These are phyloP conservation scores for Omphalea diandra DNA, from an alignment of 441 rosid species.

Conservation along the genomic window DNA sequence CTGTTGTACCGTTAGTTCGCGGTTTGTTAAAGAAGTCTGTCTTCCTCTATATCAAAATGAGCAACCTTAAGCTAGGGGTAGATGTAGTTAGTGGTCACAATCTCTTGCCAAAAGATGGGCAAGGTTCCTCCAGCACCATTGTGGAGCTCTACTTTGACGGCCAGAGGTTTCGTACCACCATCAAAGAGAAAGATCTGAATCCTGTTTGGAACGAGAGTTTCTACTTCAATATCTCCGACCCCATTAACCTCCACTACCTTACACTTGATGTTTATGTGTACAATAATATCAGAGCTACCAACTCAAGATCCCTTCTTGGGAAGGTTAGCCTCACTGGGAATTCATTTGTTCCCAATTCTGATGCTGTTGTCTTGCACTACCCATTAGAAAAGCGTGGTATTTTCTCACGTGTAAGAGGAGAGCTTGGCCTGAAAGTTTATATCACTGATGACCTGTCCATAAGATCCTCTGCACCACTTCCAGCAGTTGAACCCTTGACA, in stretches of 20 bases:
- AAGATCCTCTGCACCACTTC: slow-evolving; percentile 50
- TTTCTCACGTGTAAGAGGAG: slow-evolving; percentile 85
- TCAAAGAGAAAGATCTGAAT: no score
- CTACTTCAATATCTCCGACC: slow-evolving; percentile 86
- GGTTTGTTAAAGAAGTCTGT: slow-evolving; percentile 14
- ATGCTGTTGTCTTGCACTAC: slow-evolving; percentile 83
- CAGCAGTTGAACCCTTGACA: slow-evolving; percentile 32
- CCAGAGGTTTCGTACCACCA: slow-evolving; percentile 75
- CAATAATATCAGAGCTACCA: slow-evolving; percentile 49
- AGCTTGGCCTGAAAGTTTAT: slow-evolving; percentile 82
- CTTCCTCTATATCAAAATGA: slow-evolving; percentile 39
- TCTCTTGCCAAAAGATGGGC: slow-evolving; percentile 89
- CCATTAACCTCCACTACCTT: slow-evolving; percentile 68
- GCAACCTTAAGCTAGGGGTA: slow-evolving; percentile 78
- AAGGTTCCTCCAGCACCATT: slow-evolving; percentile 76
- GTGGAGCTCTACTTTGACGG: slow-evolving; percentile 87
- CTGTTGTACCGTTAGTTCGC: slow-evolving; percentile 1
- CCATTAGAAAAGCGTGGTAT: slow-evolving; percentile 83
- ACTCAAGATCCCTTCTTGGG: slow-evolving; percentile 78
- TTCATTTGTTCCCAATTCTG: slow-evolving; percentile 77
- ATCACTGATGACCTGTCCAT: slow-evolving; percentile 63
- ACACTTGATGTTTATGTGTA: slow-evolving; percentile 68
- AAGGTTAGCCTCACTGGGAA: slow-evolving; percentile 70
- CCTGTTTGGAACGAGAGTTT: no score
- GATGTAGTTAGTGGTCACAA: slow-evolving; percentile 83